Base-by-base conservation (phyloP, 805 yeast species). In the Torulaspora gathmanii region DNA sequence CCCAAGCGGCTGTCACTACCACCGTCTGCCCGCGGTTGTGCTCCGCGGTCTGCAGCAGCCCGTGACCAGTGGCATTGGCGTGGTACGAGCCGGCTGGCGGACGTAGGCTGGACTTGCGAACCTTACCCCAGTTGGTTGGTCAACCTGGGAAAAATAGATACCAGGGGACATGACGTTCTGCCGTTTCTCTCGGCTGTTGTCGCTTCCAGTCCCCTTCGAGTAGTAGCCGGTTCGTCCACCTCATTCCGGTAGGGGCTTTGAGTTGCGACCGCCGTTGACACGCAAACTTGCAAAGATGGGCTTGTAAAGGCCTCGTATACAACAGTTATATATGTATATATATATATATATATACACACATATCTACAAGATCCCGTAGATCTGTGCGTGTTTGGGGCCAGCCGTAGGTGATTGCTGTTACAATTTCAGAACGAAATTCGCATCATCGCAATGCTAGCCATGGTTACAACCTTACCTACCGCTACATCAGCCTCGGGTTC, bases 391-490 rank as follows among this genome's bases (percentile, higher is more conserved):
- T 17, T n/a, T n/a, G n/a, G 28, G 3, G 25, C 8, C 25, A 22
- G 25, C 25, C 25, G 25, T 6, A 22, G 25, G 25, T 7, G 25
- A 2, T 22, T 10, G n/a, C 8, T 22, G 25, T 10, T 22, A 22
- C 25, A 10, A 7, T 10, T 22, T 5, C 8, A 5, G 8, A 10
- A 22, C 25, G 25, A 7, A 10, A 22, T 22, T 22, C 2, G 25
- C 25, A 22, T 5, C 25, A 26, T 16, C 28, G 35, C 33, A 27
- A 41, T 41, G 44, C 23, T 41, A 27, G 39, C 44, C n/a, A 41
- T 41, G 44, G 44, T 40, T 11, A 41, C 44, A 13, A 33, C 33
- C 34, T 19, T 41, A 41, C 44, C 44, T n/a, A 34, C 39, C 8
- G 17, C 20, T 31, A 15, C 22, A 22, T 22, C 25, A 4, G 34